Base-by-base conservation (phyloP, 2,329 filamentous ascomycete species). In the Cercospora canescens region DNA sequence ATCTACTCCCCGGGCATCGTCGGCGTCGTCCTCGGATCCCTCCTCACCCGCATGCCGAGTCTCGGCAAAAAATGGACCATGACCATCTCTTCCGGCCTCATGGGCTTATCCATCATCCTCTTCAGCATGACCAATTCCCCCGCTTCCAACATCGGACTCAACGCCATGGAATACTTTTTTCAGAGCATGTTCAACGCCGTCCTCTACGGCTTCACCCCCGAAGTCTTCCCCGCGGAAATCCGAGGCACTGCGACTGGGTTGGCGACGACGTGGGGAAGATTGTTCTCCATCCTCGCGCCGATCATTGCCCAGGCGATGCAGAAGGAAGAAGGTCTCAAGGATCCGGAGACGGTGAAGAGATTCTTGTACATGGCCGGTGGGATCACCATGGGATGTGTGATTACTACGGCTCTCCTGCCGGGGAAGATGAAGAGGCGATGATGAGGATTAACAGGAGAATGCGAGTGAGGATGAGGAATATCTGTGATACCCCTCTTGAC, bases 241-340 rank as follows among this genome's bases (percentile, higher is more conserved):
- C 50, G 66, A 55, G 64, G 66, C 4, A 86, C 83, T 0, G 78
- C 86, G 0, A 85, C 83, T 68, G 86, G 87, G 0, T 65, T 87
- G 12, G 85, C 86, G 2, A 85, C 84, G 65, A 88, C 87, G 70
- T 87, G 84, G 84, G 86, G 87, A 1, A 75, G 86, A 2, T 58
- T 88, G 32, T 86, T 86, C 68, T 83, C 84, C 8, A 88, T 88
- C 48, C 81, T 88, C 14, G 85, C 84, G 41, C 86, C 86, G 0
- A 71, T 88, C 37, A 85, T 86, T 63, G 85, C 84, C 3, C 82
- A 86, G 69, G 76, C 82, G 16, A 73, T 76, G 7, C 45, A 76
- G n/a, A 71, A 72, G 0, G 52, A 67, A 14, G 37, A 60, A n/a
- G 70, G 69, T 2, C 35, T 65, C 24, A 67, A 67, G 24, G 60